phyloP scores from a whole-genome alignment of 2,329 filamentous ascomycete genomes.

The Didymosphaeria variabile region DNA sequence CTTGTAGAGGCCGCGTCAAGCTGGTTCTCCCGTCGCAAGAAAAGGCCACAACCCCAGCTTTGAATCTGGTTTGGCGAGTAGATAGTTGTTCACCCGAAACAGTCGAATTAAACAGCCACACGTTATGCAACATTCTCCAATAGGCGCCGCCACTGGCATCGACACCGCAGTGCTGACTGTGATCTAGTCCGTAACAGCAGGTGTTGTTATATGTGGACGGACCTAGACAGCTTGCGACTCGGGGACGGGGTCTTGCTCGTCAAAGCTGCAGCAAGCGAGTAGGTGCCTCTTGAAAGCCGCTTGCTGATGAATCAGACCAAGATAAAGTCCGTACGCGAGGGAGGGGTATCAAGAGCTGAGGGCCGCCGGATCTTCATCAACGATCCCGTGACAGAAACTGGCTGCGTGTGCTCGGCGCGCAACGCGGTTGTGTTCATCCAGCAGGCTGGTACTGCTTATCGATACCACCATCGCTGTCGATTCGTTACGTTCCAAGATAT shows the following conservation, averaged over 20 bases:
- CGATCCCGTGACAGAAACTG: conserved; percentile 6
- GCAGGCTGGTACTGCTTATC: not conserved
- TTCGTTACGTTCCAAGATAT: not conserved
- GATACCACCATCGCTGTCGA: not conserved
- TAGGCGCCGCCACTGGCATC: conserved; percentile 6
- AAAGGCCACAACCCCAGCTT: conserved; percentile 7
- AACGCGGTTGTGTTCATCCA: not conserved
- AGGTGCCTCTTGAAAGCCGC: not conserved
- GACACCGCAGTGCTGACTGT: conserved; percentile 17
- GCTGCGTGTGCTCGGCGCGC: not conserved
- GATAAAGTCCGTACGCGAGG: not conserved
- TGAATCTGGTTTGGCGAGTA: conserved; percentile 15
- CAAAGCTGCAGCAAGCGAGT: not conserved
- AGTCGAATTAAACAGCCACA: conserved; percentile 15
- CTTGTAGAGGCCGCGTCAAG: conserved; percentile 7
- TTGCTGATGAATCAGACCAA: not conserved
- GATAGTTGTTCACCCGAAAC: conserved; percentile 16
- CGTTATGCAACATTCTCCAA: conserved; percentile 16
- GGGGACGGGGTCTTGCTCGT: not conserved
- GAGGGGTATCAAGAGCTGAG: not conserved
- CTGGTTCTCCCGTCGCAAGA: not conserved
- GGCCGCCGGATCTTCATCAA: not conserved
- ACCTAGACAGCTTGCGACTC: not conserved
- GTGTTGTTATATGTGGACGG: conserved; percentile 11
- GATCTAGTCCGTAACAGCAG: conserved; percentile 9